These are phyloP conservation scores for Fusarium luffae DNA, from an alignment of 2,329 filamentous ascomycete species.

Conservation along the genomic window DNA sequence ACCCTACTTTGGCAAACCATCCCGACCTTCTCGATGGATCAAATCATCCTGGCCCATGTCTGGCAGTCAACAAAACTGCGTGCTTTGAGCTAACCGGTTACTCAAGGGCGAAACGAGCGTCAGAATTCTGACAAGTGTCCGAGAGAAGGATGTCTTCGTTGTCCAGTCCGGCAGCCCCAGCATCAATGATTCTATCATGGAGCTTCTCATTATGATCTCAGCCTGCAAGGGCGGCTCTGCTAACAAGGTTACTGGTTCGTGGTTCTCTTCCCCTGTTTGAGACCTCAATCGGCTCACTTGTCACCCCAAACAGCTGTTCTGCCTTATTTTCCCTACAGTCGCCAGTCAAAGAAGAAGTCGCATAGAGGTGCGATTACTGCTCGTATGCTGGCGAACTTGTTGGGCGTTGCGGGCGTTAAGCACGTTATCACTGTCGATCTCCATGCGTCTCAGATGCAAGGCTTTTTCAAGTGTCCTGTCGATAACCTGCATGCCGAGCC, in stretches of 20 bases:
- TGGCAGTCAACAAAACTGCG: constrained; percentile 16
- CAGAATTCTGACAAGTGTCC: constrained; percentile 78
- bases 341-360: constrained; percentile 99
- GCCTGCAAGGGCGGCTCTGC: constrained; percentile 98
- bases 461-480: constrained; percentile 97
- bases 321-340: constrained; percentile 98
- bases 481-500: constrained; percentile 98
- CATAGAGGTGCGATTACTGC: constrained; percentile 96
- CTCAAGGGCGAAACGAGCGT: constrained; percentile 75
- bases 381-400: constrained; percentile 94
- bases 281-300: constrained; percentile 31
- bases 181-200: constrained; percentile 99
- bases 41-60: neutral
- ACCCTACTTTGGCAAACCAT: constrained; percentile 21
- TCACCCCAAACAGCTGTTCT: constrained; percentile 72
- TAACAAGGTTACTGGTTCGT: constrained; percentile 92
- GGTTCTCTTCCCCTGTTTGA: constrained; percentile 23
- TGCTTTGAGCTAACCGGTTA: constrained; percentile 36
- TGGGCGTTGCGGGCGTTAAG: constrained; percentile 92
- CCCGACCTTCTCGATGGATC: neutral
- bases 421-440: constrained; percentile 98
- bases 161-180: constrained; percentile 95
- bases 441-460: constrained; percentile 98
- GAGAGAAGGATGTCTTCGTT: constrained; percentile 99
- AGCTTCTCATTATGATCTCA: constrained; percentile 98